Conservation (phyloP, 257 asterid genomes). For the Gynochthodes officinalis region DNA sequence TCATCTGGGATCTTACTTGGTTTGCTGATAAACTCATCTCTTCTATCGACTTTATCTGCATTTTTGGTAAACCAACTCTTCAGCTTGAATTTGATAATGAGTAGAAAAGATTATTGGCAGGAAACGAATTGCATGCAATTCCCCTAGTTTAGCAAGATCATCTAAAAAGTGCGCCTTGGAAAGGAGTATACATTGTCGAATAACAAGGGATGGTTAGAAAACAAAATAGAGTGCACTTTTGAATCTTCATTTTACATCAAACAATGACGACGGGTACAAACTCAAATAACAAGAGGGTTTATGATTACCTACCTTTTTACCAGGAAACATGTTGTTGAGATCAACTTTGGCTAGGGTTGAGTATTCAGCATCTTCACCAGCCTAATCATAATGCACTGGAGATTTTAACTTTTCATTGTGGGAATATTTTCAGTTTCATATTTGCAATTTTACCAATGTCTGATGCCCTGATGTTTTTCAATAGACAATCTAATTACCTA, state of each 20-base stretch:
- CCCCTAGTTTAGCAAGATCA: neutral
- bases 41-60: conserved; percentile 47
- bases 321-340: conserved; percentile 60
- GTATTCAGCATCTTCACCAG: conserved; percentile 66
- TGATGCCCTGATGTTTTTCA: neutral
- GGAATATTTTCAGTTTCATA: neutral
- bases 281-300: neutral
- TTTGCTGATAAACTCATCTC: conserved; percentile 82
- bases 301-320: conserved; percentile 42
- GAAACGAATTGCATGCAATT: neutral
- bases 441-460: neutral
- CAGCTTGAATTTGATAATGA: neutral
- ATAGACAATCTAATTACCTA: neutral
- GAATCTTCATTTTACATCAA: neutral
- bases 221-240: no score
- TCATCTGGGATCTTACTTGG: conserved; percentile 65
- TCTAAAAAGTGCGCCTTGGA: neutral
- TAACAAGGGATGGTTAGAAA: no score
- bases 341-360: conserved; percentile 65
- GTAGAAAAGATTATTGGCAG: neutral
- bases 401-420: neutral
- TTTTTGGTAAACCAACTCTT: neutral
- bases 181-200: neutral
- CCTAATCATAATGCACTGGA: conserved; percentile 34
- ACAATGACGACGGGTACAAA: neutral